phyloP scores from a whole-genome alignment of 192 early-diverging fungal species.

The Coemansia interrupta region DNA sequence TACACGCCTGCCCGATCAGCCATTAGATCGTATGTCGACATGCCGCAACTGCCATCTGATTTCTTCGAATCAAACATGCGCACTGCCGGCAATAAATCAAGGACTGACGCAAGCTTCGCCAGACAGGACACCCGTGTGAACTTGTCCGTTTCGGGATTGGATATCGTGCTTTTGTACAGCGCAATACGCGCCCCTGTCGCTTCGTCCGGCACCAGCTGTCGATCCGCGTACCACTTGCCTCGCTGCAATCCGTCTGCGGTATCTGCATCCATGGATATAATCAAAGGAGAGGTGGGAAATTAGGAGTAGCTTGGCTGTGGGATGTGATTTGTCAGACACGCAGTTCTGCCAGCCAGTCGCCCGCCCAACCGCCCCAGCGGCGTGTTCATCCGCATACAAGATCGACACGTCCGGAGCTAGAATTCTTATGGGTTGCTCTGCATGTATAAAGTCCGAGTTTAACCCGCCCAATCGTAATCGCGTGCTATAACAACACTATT shows the following conservation, averaged over 20 bases:
- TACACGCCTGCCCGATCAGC: not conserved
- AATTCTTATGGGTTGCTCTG: too few species aligned
- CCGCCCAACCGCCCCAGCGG: too few species aligned
- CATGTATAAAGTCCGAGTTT: too few species aligned
- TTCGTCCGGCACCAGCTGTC: conserved; percentile 15
- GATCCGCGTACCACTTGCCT: conserved; percentile 12
- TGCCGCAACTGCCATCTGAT: not conserved
- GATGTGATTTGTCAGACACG: too few species aligned
- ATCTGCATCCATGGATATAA: not conserved
- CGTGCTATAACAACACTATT: too few species aligned
- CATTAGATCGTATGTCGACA: not conserved
- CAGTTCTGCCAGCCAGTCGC: too few species aligned
- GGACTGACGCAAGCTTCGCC: conserved; percentile 11
- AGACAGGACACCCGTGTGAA: conserved; percentile 3
- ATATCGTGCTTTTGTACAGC: conserved; percentile 12
- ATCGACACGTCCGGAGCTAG: too few species aligned
- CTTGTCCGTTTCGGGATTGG: conserved; percentile 8
- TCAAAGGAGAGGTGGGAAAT: too few species aligned
- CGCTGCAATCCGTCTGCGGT: not conserved
- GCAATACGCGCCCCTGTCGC: conserved; percentile 8
- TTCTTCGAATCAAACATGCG: conserved; percentile 8
- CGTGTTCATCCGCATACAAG: too few species aligned
- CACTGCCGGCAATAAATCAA: conserved; percentile 10
- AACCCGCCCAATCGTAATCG: too few species aligned
- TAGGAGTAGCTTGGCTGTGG: too few species aligned